These are phyloP conservation scores for Cadophora luteo-olivacea DNA, from an alignment of 2,329 filamentous ascomycete genomes.

Conservation along the genomic window DNA sequence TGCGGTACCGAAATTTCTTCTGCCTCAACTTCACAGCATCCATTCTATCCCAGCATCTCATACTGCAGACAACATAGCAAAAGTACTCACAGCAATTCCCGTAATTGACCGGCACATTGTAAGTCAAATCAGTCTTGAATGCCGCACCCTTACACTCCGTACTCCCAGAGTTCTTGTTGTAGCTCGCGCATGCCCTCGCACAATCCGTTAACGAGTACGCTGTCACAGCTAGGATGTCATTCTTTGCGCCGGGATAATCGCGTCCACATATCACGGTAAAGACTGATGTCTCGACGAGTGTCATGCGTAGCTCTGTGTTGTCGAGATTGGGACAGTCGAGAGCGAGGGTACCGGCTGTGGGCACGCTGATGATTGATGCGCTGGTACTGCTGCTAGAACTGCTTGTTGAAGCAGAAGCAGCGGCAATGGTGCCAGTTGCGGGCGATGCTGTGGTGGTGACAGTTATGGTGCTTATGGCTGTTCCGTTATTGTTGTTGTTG, in stretches of 20 bases:
- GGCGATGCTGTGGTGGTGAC: constrained; percentile 8
- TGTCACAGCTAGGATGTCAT: constrained; percentile 26
- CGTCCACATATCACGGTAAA: constrained; percentile 27
- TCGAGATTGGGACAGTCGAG: constrained; percentile 18
- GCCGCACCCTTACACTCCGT: constrained; percentile 22
- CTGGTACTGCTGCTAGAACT: constrained; percentile 19
- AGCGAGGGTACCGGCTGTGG: neutral
- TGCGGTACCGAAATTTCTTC: neutral
- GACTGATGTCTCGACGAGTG: constrained; percentile 11
- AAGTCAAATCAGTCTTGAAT: constrained; percentile 23
- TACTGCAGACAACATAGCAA: neutral
- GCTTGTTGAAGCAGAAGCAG: constrained; percentile 8
- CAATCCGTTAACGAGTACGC: constrained; percentile 27
- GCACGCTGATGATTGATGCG: constrained; percentile 14
- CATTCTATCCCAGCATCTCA: neutral
- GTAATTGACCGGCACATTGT: constrained; percentile 17
- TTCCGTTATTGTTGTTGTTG: constrained; percentile 5
- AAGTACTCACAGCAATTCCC: constrained; percentile 24
- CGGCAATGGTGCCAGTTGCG: constrained; percentile 1
- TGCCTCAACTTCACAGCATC: neutral
- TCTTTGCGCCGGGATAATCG: constrained; percentile 16
- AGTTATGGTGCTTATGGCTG: neutral
- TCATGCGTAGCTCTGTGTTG: constrained; percentile 12
- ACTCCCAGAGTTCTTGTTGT: constrained; percentile 23
- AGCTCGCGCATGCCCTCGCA: constrained; percentile 28